phyloP scores from a whole-genome alignment of 371 early-diverging fungal genomes.

The Rhizopus stolonifer region DNA sequence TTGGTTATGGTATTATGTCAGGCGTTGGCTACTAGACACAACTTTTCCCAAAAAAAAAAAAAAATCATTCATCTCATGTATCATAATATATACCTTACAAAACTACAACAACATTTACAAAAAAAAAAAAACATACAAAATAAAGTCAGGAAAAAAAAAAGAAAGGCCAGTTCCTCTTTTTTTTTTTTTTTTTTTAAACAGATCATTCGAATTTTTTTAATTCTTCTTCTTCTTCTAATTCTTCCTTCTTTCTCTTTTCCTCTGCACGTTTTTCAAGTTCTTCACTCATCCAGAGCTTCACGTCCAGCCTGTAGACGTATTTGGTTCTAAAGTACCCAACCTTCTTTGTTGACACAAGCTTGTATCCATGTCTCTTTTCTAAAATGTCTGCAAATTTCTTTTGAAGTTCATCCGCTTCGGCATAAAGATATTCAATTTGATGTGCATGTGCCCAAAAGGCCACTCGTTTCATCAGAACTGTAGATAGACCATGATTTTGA shows the following conservation, averaged over 20 bases:
- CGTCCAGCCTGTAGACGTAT: constrained; percentile 41
- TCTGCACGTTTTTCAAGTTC: constrained; percentile 29
- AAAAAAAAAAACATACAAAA: too few relatives aligned
- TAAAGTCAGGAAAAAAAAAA: too few relatives aligned
- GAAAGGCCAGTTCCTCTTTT: background rate
- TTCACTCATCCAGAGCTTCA: constrained; percentile 48
- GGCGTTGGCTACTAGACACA: constrained; percentile 53
- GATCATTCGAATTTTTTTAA: constrained; percentile 32
- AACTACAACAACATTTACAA: too few relatives aligned
- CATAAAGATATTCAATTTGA: constrained; percentile 46
- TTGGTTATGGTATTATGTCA: constrained; percentile 75
- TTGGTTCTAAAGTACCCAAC: constrained; percentile 28
- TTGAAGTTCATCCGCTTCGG: constrained; percentile 47
- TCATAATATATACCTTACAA: background rate
- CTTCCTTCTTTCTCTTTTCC: constrained; percentile 23
- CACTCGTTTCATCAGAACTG: constrained; percentile 45
- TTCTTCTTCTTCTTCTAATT: constrained; percentile 39
- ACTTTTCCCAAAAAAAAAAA: too few relatives aligned
- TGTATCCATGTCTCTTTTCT: constrained; percentile 42
- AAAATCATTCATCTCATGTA: constrained; percentile 3
- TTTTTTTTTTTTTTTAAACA: background rate
- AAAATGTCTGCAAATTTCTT: constrained; percentile 28
- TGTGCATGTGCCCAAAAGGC: constrained; percentile 50
- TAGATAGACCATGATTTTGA: constrained; percentile 49
- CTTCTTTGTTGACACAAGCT: constrained; percentile 28